Base-by-base conservation (phyloP, 768 basidiomycete species). In the Polyporus arcularius region DNA sequence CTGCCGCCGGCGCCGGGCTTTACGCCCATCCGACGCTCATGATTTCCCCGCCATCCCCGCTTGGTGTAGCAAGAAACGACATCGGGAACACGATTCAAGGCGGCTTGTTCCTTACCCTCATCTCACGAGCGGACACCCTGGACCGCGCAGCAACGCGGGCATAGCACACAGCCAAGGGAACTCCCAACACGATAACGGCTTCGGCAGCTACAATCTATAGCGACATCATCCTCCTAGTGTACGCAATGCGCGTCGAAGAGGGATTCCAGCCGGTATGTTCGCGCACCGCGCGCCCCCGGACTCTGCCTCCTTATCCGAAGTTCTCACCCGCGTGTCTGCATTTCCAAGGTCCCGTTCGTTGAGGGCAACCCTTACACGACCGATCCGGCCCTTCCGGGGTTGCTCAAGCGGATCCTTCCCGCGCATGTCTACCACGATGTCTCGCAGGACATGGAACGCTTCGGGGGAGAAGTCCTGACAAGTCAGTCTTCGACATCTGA, bases 321-420 rank as follows among this genome's bases (percentile, higher is more conserved):
- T 55, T 26, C 41, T 60, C 49, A 56, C n/a, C 52, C 48, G 31
- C 49, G 16, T 53, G 32, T 35, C 14, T 41, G 21, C 28, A 26
- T 12, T 49, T 41, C 28, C 6, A 60, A 88, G 86, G 75, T 73
- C 2, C 82, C 80, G 9, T 85, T 83, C 65, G 71, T 71, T 0
- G 84, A 87, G 63, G 80, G 78, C 39, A 85, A 90, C 71, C 82
- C 84, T 4, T 90, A 85, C 65, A 75, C 77, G 39, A 73, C 79
- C 28, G 90, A 93, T 68, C 79, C 82, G 0, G 86, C 85, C 7
- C 74, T 93, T 5, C 85, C 87, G 9, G 73, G 73, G 42, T 70
- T 93, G 26, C 70, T 92, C 57, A 82, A 80, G 70, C 79, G 89
- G 35, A 67, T 82, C 8, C 64, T 90, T 1, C 87, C 89, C 4